Conservation (phyloP, 2,329 filamentous ascomycete species). For the Hypoxylon rubiginosum region DNA sequence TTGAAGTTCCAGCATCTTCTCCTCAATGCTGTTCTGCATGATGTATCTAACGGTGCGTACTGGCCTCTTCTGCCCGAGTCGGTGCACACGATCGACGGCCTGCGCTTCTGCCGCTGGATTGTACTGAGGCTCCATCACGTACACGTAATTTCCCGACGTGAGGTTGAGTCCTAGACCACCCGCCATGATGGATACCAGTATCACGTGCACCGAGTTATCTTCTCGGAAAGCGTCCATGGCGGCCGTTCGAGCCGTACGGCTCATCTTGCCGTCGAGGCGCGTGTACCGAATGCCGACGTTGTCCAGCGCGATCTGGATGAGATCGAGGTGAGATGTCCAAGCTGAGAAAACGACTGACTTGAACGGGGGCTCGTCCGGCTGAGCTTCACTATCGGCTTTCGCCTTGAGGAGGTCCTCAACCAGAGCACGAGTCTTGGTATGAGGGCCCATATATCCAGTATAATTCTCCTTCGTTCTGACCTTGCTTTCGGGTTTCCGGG, state of each 20-base stretch:
- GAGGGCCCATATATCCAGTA: slow-evolving; percentile 83
- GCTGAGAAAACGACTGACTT: slow-evolving; percentile 96
- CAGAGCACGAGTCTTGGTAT: slow-evolving; percentile 90
- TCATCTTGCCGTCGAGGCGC: slow-evolving; percentile 93
- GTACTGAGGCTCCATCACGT: slow-evolving; percentile 98
- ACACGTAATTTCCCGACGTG: slow-evolving; percentile 86
- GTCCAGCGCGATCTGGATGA: slow-evolving; percentile 86
- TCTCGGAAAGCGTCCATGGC: slow-evolving; percentile 85
- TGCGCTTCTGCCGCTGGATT: slow-evolving; percentile 96
- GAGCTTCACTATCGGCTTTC: slow-evolving; percentile 71
- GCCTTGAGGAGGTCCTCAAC: slow-evolving; percentile 78
- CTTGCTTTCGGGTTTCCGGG: slow-evolving; percentile 51
- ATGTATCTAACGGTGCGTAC: slow-evolving; percentile 91
- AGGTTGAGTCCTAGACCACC: slow-evolving; percentile 93
- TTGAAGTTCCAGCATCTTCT: slow-evolving; percentile 91
- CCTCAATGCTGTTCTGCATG: slow-evolving; percentile 92
- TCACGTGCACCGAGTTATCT: slow-evolving; percentile 78
- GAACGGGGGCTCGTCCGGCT: slow-evolving; percentile 78
- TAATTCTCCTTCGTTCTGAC: slow-evolving; percentile 65
- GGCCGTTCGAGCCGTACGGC: slow-evolving; percentile 76
- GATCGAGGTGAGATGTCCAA: slow-evolving; percentile 95
- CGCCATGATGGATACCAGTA: slow-evolving; percentile 92
- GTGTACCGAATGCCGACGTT: slow-evolving; percentile 75
- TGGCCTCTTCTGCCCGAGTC: slow-evolving; percentile 88
- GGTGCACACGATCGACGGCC: slow-evolving; percentile 92